Evolutionary conservation across 1,284 basidiomycete species (phyloP).

Genomic region (Spongispora temasekensis): DNA sequence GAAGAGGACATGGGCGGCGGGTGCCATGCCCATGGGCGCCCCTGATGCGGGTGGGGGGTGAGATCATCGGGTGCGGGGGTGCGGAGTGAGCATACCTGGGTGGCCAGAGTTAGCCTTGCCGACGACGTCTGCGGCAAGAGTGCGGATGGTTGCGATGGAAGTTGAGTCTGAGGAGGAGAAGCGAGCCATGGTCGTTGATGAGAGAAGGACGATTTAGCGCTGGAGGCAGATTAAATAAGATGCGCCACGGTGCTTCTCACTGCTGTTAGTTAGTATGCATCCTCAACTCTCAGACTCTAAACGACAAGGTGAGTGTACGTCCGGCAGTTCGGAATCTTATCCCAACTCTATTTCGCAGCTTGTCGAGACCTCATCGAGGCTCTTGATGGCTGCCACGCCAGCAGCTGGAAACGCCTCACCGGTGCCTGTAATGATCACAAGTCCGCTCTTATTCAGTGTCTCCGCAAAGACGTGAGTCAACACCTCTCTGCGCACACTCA

Average conservation of each 20-base stretch:
- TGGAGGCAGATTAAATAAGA: neutral
- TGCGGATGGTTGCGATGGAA: constrained; percentile 68
- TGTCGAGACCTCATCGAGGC: constrained; percentile 77
- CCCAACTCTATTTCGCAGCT: constrained; percentile 40
- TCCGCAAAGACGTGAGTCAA: constrained; percentile 68
- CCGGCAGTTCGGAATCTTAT: too few species aligned
- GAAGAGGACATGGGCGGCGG: constrained; percentile 86
- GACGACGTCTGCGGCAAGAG: constrained; percentile 72
- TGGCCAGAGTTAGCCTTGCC: constrained; percentile 90
- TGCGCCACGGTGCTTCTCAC: too few species aligned
- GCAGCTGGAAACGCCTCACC: constrained; percentile 60
- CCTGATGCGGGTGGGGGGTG: constrained; percentile 43
- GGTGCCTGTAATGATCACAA: constrained; percentile 77
- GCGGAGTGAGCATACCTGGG: constrained; percentile 55
- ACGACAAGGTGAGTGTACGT: constrained; percentile 56
- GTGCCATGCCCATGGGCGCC: constrained; percentile 93
- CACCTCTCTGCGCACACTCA: neutral
- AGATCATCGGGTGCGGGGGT: neutral
- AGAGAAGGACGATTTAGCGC: neutral
- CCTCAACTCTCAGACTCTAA: constrained; percentile 40
- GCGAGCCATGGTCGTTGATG: constrained; percentile 40
- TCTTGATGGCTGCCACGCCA: constrained; percentile 65
- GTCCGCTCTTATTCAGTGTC: constrained; percentile 69
- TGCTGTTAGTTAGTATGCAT: neutral
- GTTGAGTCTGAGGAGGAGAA: constrained; percentile 56